A percentile compares a stretch with the other conserved stretches of the same genome.
Evolutionary conservation across 169 alveolate genomes (phyloP).

Genomic region (Blepharisma undulans): DNA sequence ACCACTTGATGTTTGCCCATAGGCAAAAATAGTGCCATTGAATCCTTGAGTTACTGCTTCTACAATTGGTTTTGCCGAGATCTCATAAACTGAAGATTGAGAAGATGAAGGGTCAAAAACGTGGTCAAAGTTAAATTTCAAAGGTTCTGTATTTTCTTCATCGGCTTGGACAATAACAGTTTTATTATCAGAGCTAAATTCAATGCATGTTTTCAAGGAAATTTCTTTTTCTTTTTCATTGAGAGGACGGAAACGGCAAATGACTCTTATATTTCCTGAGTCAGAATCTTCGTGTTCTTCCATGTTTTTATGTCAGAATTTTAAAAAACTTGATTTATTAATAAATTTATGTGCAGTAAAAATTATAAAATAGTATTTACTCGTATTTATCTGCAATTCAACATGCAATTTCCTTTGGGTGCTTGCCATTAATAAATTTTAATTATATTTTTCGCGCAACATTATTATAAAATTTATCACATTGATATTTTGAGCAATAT

Average conservation of each 20-base stretch:
- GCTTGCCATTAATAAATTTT: too few relatives aligned
- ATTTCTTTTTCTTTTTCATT: slow-evolving; percentile 74
- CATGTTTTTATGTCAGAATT: not conserved
- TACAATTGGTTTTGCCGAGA: slow-evolving; percentile 78
- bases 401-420: too few relatives aligned
- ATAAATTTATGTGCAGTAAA: too few relatives aligned
- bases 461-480: too few relatives aligned
- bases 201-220: slow-evolving; percentile 37
- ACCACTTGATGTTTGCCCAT: slow-evolving; percentile 89
- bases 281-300: slow-evolving; percentile 47
- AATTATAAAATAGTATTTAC: too few relatives aligned
- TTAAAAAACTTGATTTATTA: too few relatives aligned
- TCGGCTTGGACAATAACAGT: slow-evolving; percentile 35
- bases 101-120: slow-evolving; percentile 67
- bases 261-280: slow-evolving; percentile 73
- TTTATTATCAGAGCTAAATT: slow-evolving; percentile 39
- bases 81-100: slow-evolving; percentile 72
- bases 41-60: slow-evolving; percentile 84
- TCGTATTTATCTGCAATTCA: too few relatives aligned
- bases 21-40: slow-evolving; percentile 88
- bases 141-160: slow-evolving; percentile 20
- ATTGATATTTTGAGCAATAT: too few relatives aligned
- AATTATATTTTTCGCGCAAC: too few relatives aligned
- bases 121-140: slow-evolving; percentile 65
- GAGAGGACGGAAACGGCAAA: slow-evolving; percentile 88